Conservation (phyloP, 2,329 filamentous ascomycete genomes). For the Fusarium zealandicum region DNA sequence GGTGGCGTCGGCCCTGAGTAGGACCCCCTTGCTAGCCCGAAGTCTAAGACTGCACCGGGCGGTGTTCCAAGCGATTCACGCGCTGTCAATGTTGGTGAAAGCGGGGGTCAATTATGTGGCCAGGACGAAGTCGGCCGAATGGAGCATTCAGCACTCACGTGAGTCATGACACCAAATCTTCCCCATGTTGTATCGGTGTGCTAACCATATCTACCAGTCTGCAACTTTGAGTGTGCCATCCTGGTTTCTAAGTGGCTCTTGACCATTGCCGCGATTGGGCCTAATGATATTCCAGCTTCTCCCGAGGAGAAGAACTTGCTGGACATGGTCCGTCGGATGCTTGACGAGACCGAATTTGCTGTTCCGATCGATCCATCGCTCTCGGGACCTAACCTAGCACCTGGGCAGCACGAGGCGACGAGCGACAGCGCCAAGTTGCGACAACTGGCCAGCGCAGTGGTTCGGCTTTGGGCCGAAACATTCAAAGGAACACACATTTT, state of each 20-base stretch:
- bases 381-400: conserved; percentile 48
- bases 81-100: conserved; percentile 71
- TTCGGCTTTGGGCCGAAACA: conserved; percentile 67
- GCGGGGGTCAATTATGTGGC: conserved; percentile 68
- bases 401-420: conserved; percentile 52
- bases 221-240: conserved; percentile 68
- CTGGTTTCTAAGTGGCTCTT: conserved; percentile 67
- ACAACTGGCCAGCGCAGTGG: conserved; percentile 64
- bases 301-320: conserved; percentile 62
- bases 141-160: conserved; percentile 70
- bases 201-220: conserved; percentile 50
- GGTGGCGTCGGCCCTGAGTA: conserved; percentile 67
- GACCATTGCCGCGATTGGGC: conserved; percentile 60
- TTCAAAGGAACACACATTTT: conserved; percentile 69
- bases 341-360: conserved; percentile 69
- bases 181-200: not conserved
- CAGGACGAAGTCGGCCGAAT: conserved; percentile 65
- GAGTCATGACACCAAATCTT: conserved; percentile 43
- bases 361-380: conserved; percentile 66
- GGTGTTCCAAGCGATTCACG: conserved; percentile 72
- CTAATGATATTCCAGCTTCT: conserved; percentile 57
- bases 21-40: conserved; percentile 64
- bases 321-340: conserved; percentile 63
- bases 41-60: conserved; percentile 68
- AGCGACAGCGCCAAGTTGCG: conserved; percentile 61